phyloP scores from a whole-genome alignment of 1,139 yeast species.

The Debaryomyces coudertii region DNA sequence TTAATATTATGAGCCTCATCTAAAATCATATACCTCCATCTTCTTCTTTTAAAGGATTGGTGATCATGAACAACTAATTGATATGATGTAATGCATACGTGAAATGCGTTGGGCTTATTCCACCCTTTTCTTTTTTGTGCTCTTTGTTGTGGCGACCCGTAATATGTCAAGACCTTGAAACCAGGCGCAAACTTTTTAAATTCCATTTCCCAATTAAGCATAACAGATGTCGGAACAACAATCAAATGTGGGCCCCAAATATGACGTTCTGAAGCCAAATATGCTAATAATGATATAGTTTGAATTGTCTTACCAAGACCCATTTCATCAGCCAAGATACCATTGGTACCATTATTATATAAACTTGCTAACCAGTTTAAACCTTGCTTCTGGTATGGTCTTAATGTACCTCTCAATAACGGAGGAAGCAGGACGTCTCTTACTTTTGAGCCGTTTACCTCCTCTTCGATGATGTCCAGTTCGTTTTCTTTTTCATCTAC shows the following conservation, averaged over 20 bases:
- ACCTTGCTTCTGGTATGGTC: constrained; percentile 96
- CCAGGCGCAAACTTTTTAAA: constrained; percentile 99
- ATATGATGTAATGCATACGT: constrained; percentile 94
- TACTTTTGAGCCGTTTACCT: constrained; percentile 53
- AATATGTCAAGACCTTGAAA: constrained; percentile 90
- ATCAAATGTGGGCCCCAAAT: constrained; percentile 98
- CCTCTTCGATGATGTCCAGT: constrained; percentile 28
- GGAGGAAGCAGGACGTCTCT: constrained; percentile 71
- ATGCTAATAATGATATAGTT: constrained; percentile 83
- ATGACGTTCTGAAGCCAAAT: constrained; percentile 90
- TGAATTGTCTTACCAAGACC: constrained; percentile 98
- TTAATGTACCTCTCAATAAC: constrained; percentile 76
- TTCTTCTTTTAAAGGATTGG: constrained; percentile 85
- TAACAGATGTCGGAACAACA: constrained; percentile 97
- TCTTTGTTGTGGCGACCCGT: constrained; percentile 97
- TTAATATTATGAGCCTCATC: constrained; percentile 99
- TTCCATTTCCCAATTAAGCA: constrained; percentile 99
- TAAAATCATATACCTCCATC: constrained; percentile 94
- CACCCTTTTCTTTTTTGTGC: constrained; percentile 96
- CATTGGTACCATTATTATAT: constrained; percentile 90
- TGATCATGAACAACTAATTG: constrained; percentile 97
- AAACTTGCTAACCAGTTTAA: constrained; percentile 95
- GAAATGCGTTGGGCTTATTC: constrained; percentile 96
- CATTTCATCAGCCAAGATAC: constrained; percentile 98
- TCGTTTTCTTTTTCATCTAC: constrained; percentile 19